Evolutionary conservation across 1,284 basidiomycete genomes (phyloP).

Genomic region (Uromyces viciae-fabae): DNA sequence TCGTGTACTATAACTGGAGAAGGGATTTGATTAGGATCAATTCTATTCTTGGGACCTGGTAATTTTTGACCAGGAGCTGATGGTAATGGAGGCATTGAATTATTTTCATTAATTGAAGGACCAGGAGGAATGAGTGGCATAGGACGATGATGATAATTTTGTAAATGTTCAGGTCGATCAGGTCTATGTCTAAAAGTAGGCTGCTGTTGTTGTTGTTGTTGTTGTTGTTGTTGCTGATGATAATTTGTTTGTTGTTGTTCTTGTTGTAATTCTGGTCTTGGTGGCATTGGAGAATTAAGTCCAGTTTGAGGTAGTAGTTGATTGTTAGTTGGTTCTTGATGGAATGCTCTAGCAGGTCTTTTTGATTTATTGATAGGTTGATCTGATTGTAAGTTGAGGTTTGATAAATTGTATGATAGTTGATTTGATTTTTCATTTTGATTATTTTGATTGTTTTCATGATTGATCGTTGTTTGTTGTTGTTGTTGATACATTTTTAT

Average conservation of each 20-base stretch:
- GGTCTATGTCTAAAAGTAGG: conserved; percentile 23
- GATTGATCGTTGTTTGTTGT: neutral
- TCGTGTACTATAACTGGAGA: conserved; percentile 81
- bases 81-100: conserved; percentile 50
- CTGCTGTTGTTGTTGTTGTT: neutral
- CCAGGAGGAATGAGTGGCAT: conserved; percentile 40
- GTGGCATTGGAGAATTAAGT: conserved; percentile 44
- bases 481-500: conserved; percentile 19
- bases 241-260: neutral
- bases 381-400: neutral
- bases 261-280: conserved; percentile 2
- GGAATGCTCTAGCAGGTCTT: conserved; percentile 54
- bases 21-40: conserved; percentile 86
- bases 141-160: conserved; percentile 37
- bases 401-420: neutral
- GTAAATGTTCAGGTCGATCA: conserved; percentile 22
- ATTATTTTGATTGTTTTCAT: neutral
- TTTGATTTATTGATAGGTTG: conserved; percentile 47
- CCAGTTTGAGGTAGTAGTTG: neutral
- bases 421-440: neutral
- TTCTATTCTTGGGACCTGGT: conserved; percentile 69
- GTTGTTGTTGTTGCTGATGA: too few relatives aligned
- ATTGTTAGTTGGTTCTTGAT: conserved; percentile 44
- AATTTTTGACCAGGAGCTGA: conserved; percentile 57
- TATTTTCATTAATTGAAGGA: conserved; percentile 10